A percentile compares a stretch with the other conserved stretches of the same genome.
Conservation (phyloP, 2,329 filamentous ascomycete species). For the Colletotrichum spaethianum region DNA sequence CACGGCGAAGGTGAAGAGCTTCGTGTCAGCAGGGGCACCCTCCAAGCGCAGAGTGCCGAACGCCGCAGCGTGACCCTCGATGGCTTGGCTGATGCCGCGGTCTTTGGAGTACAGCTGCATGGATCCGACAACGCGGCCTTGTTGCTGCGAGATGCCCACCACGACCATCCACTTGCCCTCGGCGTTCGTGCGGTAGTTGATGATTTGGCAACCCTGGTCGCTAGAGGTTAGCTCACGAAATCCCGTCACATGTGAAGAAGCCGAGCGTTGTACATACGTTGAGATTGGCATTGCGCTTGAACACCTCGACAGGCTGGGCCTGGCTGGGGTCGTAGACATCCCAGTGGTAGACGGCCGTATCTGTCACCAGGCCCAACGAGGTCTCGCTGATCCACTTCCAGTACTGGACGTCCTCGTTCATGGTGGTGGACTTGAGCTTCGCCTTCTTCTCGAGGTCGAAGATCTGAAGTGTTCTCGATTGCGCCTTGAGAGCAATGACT, state of each 20-base stretch:
- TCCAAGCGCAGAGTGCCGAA: constrained; percentile 93
- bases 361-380: constrained; percentile 90
- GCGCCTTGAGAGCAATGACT: constrained; percentile 96
- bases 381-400: constrained; percentile 99
- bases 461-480: constrained; percentile 95
- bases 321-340: constrained; percentile 91
- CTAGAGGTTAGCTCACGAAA: constrained; percentile 12
- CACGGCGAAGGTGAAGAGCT: constrained; percentile 97
- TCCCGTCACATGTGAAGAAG: background rate
- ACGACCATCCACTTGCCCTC: constrained; percentile 99
- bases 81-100: constrained; percentile 95
- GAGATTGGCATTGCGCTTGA: constrained; percentile 93
- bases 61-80: constrained; percentile 95
- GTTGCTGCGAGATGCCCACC: constrained; percentile 94
- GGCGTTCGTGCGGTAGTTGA: constrained; percentile 97
- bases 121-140: constrained; percentile 92
- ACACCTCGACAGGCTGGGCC: constrained; percentile 87
- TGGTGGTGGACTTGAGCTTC: constrained; percentile 96
- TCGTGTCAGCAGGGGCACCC: constrained; percentile 90
- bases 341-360: constrained; percentile 95
- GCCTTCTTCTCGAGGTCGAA: constrained; percentile 94
- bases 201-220: constrained; percentile 91
- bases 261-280: constrained; percentile 70
- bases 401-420: constrained; percentile 98
- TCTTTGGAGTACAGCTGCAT: constrained; percentile 99